Percentiles rank a stretch among this genome's conserved stretches.
Conservation (phyloP, 1,284 basidiomycete genomes). For the Heterobasidion parviporum region DNA sequence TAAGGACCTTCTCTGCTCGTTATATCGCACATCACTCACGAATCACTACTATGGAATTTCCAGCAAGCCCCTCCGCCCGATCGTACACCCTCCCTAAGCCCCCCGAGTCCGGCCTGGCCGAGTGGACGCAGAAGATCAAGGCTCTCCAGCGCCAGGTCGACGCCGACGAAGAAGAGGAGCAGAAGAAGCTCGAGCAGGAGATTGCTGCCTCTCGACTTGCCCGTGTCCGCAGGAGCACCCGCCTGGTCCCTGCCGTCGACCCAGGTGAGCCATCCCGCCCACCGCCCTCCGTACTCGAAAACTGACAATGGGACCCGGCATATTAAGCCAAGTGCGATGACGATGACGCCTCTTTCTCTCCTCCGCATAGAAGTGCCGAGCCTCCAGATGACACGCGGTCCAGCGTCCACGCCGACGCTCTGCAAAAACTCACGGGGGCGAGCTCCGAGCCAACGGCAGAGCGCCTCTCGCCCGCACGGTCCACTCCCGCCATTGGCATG, state of each 20-base stretch:
- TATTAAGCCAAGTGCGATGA: too few species aligned
- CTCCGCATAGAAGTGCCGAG: too few species aligned
- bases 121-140: constrained; percentile 75
- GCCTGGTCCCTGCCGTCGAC: constrained; percentile 33
- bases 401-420: constrained; percentile 32
- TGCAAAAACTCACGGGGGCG: constrained; percentile 30
- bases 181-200: constrained; percentile 66
- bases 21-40: neutral
- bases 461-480: constrained; percentile 5
- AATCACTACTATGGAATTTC: constrained; percentile 7
- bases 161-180: constrained; percentile 68
- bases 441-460: constrained; percentile 2
- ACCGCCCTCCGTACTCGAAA: neutral
- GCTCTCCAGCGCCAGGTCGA: constrained; percentile 72
- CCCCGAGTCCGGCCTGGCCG: constrained; percentile 55
- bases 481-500: constrained; percentile 7
- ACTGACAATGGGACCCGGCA: too few species aligned
- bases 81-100: constrained; percentile 2
- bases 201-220: constrained; percentile 65
- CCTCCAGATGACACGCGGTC: too few species aligned
- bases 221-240: constrained; percentile 50
- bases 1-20: neutral
- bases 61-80: constrained; percentile 8
- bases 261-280: constrained; percentile 10
- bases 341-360: too few species aligned